phyloP scores from a whole-genome alignment of 192 early-diverging fungal species.

The Haplosporangium gracile region DNA sequence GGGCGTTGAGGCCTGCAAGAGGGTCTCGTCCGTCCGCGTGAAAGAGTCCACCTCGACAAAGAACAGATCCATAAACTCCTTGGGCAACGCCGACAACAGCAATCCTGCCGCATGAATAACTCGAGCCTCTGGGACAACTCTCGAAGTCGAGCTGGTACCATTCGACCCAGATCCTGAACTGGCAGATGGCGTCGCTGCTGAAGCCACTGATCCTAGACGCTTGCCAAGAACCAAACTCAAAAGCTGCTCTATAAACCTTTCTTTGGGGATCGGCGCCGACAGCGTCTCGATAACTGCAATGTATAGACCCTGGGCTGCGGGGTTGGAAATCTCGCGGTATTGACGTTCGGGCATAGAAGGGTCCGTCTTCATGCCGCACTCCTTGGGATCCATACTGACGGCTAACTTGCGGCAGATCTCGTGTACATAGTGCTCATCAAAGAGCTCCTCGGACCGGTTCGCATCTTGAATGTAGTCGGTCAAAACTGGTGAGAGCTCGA shows the following conservation, averaged over 20 bases:
- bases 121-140: slow-evolving; percentile 46
- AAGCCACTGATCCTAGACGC: slow-evolving; percentile 18
- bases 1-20: slow-evolving; percentile 37
- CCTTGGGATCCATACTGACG: slow-evolving; percentile 63
- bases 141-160: slow-evolving; percentile 20
- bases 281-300: slow-evolving; percentile 65
- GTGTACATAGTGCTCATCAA: slow-evolving; percentile 66
- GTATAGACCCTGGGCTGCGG: slow-evolving; percentile 68
- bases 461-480: slow-evolving; percentile 62
- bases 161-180: slow-evolving; percentile 36
- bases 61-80: slow-evolving; percentile 52
- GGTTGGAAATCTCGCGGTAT: slow-evolving; percentile 73
- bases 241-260: slow-evolving; percentile 55
- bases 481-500: slow-evolving; percentile 33
- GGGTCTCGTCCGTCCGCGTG: slow-evolving; percentile 33
- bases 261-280: slow-evolving; percentile 56
- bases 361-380: slow-evolving; percentile 63
- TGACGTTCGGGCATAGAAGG: slow-evolving; percentile 66
- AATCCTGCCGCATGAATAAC: slow-evolving; percentile 66
- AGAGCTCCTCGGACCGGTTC: slow-evolving; percentile 50
- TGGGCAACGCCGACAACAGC: slow-evolving; percentile 62
- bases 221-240: slow-evolving; percentile 60
- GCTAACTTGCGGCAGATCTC: slow-evolving; percentile 65
- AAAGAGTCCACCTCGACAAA: slow-evolving; percentile 51
- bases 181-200: slow-evolving; percentile 57